Evolutionary conservation across 2,329 filamentous ascomycete species (phyloP).

Genomic region (Cyanodermella asteris): DNA sequence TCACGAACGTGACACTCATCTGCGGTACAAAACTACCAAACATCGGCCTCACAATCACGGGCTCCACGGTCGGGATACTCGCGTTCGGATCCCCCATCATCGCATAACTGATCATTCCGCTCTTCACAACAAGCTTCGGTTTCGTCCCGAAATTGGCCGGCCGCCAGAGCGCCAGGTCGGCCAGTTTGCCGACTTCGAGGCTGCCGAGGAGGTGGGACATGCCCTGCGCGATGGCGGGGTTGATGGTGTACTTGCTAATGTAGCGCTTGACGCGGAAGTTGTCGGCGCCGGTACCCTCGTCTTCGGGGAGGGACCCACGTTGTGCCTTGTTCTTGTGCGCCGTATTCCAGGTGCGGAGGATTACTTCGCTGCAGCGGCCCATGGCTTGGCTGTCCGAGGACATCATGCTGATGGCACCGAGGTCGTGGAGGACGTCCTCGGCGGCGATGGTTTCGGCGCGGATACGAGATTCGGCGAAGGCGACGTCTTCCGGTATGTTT

Average conservation of each 20-base stretch:
- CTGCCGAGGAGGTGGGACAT: conserved; percentile 75
- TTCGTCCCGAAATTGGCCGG: conserved; percentile 74
- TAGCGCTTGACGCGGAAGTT: conserved; percentile 88
- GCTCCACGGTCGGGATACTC: conserved; percentile 73
- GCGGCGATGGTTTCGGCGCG: conserved; percentile 90
- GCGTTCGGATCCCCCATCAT: conserved; percentile 75
- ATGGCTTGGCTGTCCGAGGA: conserved; percentile 87
- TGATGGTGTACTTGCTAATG: conserved; percentile 89
- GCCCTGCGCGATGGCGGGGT: conserved; percentile 76
- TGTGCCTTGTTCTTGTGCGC: conserved; percentile 92
- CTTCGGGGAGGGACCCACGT: conserved; percentile 53
- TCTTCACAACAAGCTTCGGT: conserved; percentile 62
- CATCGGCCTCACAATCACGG: conserved; percentile 66
- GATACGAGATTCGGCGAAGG: conserved; percentile 86
- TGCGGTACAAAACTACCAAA: conserved; percentile 52
- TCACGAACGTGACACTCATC: conserved; percentile 67
- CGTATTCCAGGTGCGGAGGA: conserved; percentile 87
- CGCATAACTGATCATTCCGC: conserved; percentile 60
- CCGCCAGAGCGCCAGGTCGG: conserved; percentile 75
- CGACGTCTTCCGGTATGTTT: conserved; percentile 86
- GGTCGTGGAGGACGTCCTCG: conserved; percentile 85
- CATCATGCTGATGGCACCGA: conserved; percentile 96
- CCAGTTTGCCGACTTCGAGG: conserved; percentile 71
- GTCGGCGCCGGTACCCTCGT: conserved; percentile 57
- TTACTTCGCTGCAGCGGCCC: conserved; percentile 86